Conservation (phyloP, 441 rosid species). For the Sinapis alba region DNA sequence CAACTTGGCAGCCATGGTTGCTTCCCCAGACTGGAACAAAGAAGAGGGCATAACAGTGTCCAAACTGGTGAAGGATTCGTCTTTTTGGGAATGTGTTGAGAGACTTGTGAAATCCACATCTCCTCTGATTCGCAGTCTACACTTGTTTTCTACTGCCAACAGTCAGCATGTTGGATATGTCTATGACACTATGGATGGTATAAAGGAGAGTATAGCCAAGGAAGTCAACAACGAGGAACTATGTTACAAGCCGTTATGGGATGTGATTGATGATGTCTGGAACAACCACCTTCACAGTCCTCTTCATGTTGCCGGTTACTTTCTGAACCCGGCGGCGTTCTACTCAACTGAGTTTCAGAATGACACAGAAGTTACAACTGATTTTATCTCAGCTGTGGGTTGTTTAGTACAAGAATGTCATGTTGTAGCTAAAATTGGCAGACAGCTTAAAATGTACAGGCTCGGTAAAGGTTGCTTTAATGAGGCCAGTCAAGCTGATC, state of each 20-base stretch:
- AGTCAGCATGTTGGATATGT: conserved; percentile 51
- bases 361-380: conserved; percentile 56
- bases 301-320: conserved; percentile 69
- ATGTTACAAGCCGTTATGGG: conserved; percentile 53
- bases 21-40: conserved; percentile 45
- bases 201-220: conserved; percentile 50
- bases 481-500: conserved; percentile 50
- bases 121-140: conserved; percentile 47
- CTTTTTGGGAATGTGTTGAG: conserved; percentile 55
- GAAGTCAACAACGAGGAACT: conserved; percentile 34
- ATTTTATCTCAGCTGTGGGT: conserved; percentile 45
- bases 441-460: conserved; percentile 55
- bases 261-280: conserved; percentile 65
- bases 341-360: conserved; percentile 51
- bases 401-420: conserved; percentile 36
- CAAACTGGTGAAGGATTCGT: conserved; percentile 38
- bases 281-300: conserved; percentile 51
- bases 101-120: conserved; percentile 45
- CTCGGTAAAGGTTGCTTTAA: conserved; percentile 50
- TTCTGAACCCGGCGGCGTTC: conserved; percentile 56
- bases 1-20: conserved; percentile 43
- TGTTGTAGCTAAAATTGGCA: conserved; percentile 34
- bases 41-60: conserved; percentile 40
- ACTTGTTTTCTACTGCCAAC: conserved; percentile 37
- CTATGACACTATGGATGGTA: conserved; percentile 62